Evolutionary conservation across 1,139 yeast species (phyloP).

Genomic region (Protomyces pachydermus): DNA sequence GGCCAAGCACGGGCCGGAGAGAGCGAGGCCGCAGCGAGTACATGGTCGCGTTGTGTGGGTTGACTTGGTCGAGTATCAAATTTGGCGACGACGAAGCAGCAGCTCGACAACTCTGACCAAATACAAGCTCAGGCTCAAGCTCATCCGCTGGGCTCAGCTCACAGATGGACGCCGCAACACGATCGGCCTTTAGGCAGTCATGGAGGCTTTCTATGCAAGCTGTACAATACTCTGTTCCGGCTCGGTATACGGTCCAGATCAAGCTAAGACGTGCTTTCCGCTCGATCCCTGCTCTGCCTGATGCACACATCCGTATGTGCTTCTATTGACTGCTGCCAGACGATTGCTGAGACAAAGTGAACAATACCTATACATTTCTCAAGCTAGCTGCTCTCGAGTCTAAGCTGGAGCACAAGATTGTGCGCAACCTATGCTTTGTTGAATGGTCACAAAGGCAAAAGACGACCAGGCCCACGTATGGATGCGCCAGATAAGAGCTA

Average conservation of each 20-base stretch:
- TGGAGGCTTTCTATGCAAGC: slow-evolving; percentile 9
- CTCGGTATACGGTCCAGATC: not conserved
- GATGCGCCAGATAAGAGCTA: not conserved
- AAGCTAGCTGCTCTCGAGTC: not conserved
- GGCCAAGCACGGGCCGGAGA: not conserved
- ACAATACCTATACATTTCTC: slow-evolving; percentile 11
- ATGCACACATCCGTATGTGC: not conserved
- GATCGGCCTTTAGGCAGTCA: slow-evolving; percentile 2
- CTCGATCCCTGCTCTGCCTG: not conserved
- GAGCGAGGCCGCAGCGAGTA: not conserved
- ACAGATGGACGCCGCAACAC: slow-evolving; percentile 2
- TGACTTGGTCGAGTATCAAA: too few species aligned
- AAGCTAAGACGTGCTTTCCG: not conserved
- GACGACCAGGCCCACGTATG: not conserved
- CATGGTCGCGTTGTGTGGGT: too few species aligned
- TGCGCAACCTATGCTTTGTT: slow-evolving; percentile 6
- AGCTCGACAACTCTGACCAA: too few species aligned
- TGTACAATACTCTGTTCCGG: slow-evolving; percentile 13
- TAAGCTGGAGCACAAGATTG: slow-evolving; percentile 9
- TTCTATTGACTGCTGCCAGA: not conserved
- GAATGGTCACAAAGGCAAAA: not conserved
- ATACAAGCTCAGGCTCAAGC: too few species aligned
- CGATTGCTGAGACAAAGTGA: not conserved
- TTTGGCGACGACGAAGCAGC: too few species aligned
- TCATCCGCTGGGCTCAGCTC: not conserved